Base-by-base conservation (phyloP, 164 flowering plant species). In the Pachysandra terminalis region DNA sequence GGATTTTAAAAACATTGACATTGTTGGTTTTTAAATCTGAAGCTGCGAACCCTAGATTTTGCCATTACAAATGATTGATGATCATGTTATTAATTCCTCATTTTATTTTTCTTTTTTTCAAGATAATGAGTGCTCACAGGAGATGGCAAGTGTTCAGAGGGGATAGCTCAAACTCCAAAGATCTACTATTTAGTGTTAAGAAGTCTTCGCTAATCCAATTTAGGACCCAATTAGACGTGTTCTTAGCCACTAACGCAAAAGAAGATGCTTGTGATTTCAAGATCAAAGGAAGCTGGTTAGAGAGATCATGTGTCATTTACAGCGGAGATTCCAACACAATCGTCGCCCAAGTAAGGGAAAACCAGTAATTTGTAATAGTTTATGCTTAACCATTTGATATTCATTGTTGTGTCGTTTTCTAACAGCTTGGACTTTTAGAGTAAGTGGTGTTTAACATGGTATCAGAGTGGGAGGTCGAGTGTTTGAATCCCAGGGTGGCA, bases 271-370 rank as follows among this genome's bases (percentile, higher is more conserved):
- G 75, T 41, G 84, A 81, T 68, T 81, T 76, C 75, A 75, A 68
- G 45, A 37, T 81, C 59, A 76, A 72, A 60, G 82, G 84, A 41
- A 77, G 80, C 70, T 81, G 74, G 77, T 52, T 67, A 19, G 74
- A 77, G 53, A 74, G 80, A 64, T 72, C 82, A 10, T 81, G 84
- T 67, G 61, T 37, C 37, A 60, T 81, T 22, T 72, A 72, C 40
- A 57, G 21, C 23, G 77, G 74, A 22, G 66, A 73, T n/a, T 57
- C 77, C 22, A 15, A 61, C 0, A 63, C 9, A 19, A 55, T 74
- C 61, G 25, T 81, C 52, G 84, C 84, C 41, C 71, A 81, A 62
- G 84, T 81, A 71, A 63, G 67, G n/a, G n/a, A n/a, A n/a, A n/a
- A n/a, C n/a, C n/a, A n/a, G n/a, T n/a, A n/a, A n/a, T n/a, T n/a